Base-by-base conservation (phyloP, 257 asterid genomes). In the Solanum etuberosum region DNA sequence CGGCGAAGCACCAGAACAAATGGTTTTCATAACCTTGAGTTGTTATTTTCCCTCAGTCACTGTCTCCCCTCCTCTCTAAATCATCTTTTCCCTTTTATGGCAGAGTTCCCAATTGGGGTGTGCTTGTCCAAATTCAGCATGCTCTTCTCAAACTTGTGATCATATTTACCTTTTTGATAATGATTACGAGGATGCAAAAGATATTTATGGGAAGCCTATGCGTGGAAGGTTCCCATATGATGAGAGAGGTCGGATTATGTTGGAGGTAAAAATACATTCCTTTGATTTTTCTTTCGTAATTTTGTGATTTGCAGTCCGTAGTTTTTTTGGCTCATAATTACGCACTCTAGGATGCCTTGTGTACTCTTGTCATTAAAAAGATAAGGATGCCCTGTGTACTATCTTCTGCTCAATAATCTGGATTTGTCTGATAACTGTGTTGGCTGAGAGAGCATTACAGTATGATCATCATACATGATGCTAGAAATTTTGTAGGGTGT, bases 171-270 rank as follows among this genome's bases (percentile, higher is more conserved):
- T 97, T 87, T 95, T 97, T 74, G 93, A 93, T 93, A 95, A 93
- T 89, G 99, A 97, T 90, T 94, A 95, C 86, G 98, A 94, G 87
- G 98, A 95, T 86, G 99, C 99, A 67, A 97, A 93, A 90, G 99
- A 97, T 89, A 92, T 97, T 78, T 91, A 92, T 70, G 99, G 99
- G 85, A 93, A 91, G 87, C 89, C 99, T 88, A 95, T 97, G 98
- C 93, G 81, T 65, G 98, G 98, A 43, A 94, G 99, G 94, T 97
- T 93, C 87, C 98, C 99, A 5, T 96, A 96, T 87, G 99, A 97
- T 85, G 99, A 92, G 88, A 93, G 98, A 87, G 98, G 99, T 71
- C 95, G 99, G 43, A 92, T 97, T n/a, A 91, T 97, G 89, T 91
- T 97, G 92, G 98, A 97, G 99, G 99, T 97, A 96, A 86, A 70